These are phyloP conservation scores for Wallacemonas sp. DNA, from an alignment of 208 protist genomes.

Conservation along the genomic window DNA sequence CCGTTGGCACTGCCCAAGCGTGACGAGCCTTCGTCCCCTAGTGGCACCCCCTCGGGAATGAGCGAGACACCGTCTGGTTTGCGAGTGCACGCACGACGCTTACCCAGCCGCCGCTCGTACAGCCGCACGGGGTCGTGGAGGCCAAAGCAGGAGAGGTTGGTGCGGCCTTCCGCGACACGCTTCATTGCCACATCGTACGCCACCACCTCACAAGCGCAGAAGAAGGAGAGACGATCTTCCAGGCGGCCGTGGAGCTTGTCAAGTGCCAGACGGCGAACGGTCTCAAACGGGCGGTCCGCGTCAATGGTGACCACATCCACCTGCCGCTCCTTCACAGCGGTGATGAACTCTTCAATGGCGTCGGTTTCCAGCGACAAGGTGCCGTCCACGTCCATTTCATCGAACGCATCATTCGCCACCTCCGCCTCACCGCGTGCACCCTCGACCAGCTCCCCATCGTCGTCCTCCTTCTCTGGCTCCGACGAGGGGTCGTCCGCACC, in stretches of 20 bases:
- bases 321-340: conserved; percentile 50
- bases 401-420: conserved; percentile 14
- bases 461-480: conserved; percentile 17
- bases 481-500: conserved; percentile 66
- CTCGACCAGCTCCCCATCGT: conserved; percentile 18
- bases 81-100: conserved; percentile 46
- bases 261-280: conserved; percentile 48
- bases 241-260: conserved; percentile 53
- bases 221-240: conserved; percentile 74
- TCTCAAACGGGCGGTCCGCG: conserved; percentile 54
- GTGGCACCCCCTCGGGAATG: conserved; percentile 8
- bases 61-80: conserved; percentile 35
- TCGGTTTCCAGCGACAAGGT: conserved; percentile 16
- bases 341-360: conserved; percentile 74
- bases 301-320: conserved; percentile 56
- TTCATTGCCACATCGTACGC: conserved; percentile 48
- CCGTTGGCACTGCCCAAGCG: no score
- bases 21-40: not conserved
- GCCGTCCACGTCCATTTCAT: conserved; percentile 15
- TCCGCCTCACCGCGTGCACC: conserved; percentile 20
- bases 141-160: conserved; percentile 63
- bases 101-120: conserved; percentile 45
- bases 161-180: conserved; percentile 44
- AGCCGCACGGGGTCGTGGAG: conserved; percentile 64
- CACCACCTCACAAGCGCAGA: conserved; percentile 68